These are phyloP conservation scores for Corchorus capsularis DNA, from an alignment of 345 rosid genomes.

Conservation along the genomic window DNA sequence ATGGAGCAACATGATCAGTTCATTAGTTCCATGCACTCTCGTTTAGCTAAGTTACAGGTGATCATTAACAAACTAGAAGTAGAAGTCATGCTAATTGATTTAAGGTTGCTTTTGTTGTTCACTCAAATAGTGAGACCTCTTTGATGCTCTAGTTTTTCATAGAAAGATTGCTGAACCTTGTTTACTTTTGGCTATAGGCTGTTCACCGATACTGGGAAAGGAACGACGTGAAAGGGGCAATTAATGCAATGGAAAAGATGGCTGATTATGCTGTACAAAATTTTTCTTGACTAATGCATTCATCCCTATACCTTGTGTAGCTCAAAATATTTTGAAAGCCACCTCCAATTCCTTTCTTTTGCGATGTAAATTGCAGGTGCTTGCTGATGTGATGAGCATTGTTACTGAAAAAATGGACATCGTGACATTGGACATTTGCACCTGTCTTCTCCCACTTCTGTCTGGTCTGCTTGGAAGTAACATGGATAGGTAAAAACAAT, in stretches of 20 bases:
- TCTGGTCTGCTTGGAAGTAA: constrained; percentile 73
- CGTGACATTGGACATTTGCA: constrained; percentile 77
- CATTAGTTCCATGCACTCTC: constrained; percentile 88
- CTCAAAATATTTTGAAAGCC: background rate
- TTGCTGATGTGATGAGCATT: constrained; percentile 76
- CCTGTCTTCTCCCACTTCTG: constrained; percentile 85
- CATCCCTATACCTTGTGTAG: background rate
- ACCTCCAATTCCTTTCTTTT: background rate
- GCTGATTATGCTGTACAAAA: constrained; percentile 81
- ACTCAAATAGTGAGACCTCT: background rate
- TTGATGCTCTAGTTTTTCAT: background rate
- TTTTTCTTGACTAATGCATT: constrained; percentile 11
- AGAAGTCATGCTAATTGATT: constrained; percentile 18
- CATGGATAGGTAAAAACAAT: constrained; percentile 72
- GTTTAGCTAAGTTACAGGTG: constrained; percentile 94
- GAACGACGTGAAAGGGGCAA: constrained; percentile 74
- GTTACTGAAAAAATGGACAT: constrained; percentile 67
- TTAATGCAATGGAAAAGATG: constrained; percentile 87
- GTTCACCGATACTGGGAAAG: constrained; percentile 90
- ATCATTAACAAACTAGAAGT: constrained; percentile 25
- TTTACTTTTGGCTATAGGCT: constrained; percentile 50
- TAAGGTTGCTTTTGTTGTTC: constrained; percentile 1
- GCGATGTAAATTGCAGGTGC: constrained; percentile 57
- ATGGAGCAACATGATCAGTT: constrained; percentile 85
- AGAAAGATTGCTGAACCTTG: constrained; percentile 31